phyloP scores from a whole-genome alignment of 2,329 filamentous ascomycete genomes.

The Pseudocercospora fuligena region DNA sequence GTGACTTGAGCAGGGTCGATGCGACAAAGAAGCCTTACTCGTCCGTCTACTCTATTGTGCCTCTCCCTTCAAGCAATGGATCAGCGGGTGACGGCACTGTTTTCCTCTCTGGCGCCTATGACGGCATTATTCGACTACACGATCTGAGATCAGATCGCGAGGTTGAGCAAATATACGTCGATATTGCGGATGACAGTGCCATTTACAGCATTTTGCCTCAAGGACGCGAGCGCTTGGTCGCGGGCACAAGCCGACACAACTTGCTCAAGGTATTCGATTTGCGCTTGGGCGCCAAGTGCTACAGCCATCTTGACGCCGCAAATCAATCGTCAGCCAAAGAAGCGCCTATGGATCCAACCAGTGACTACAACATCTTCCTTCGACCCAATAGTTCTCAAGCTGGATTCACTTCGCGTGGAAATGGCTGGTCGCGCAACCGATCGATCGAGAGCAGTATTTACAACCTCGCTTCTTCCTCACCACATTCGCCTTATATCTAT shows the following conservation, averaged over 20 bases:
- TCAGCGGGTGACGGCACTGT: conserved; percentile 49
- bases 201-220: conserved; percentile 64
- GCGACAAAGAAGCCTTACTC: conserved; percentile 40
- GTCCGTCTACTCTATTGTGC: conserved; percentile 54
- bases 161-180: conserved; percentile 55
- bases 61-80: conserved; percentile 42
- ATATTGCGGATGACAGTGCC: conserved; percentile 62
- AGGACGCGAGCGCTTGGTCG: conserved; percentile 61
- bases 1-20: conserved; percentile 29
- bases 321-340: conserved; percentile 7
- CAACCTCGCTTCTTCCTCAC: conserved; percentile 52
- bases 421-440: conserved; percentile 32
- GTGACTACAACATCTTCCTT: conserved; percentile 54
- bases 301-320: conserved; percentile 37
- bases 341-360: conserved; percentile 3
- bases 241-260: conserved; percentile 61
- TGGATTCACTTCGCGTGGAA: conserved; percentile 26
- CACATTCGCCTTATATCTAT: conserved; percentile 51
- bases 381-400: conserved; percentile 39
- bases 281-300: conserved; percentile 50
- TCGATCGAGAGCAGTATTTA: conserved; percentile 51
- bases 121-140: conserved; percentile 63
- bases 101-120: conserved; percentile 65
- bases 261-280: conserved; percentile 68
- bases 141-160: conserved; percentile 60